Base-by-base conservation (phyloP, 1,284 basidiomycete genomes). In the Taiwanofungus camphoratus region DNA sequence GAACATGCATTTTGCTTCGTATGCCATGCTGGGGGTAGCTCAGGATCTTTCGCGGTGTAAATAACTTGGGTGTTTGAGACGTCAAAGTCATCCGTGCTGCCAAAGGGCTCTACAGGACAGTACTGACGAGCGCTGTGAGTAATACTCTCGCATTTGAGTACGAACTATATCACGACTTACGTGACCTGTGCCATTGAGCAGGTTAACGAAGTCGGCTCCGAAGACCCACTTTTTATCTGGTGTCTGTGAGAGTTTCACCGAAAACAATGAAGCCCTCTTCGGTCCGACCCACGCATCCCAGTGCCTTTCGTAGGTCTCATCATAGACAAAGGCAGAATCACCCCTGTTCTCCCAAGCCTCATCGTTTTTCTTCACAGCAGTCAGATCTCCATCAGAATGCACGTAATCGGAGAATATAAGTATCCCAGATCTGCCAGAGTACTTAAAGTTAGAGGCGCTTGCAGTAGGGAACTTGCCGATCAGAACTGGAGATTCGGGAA, bases 251-350 rank as follows among this genome's bases (percentile, higher is more conserved):
- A 93, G 63, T 38, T 65, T 60, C 34, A 84, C 77, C 24, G 76
- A 76, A 61, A 91, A 90, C 42, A 92, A 64, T 31, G 80, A 76
- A 19, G 76, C 65, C 42, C 73, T 74, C 58, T 90, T 92, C 7
- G 80, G 81, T 2, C 77, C 77, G 30, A 76, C 70, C 90, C 91
- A 95, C 4, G 78, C 82, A 63, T 94, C 92, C 92, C 92, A 96
- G 52, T 95, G 91, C 19, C 92, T 73, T 31, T 80, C 82, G 57
- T 78, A 90, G 1, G 77, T 73, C 37, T 74, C 67, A 52, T 95
- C 90, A 59, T 86, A 95, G 0, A 94, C 87, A 52, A 76, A 69
- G 1, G 87, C 91, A 1, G 75, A 74, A 50, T 80, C 77, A 3
- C 87, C 89, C 8, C 88, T 72, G 45, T 79, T 72, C 46, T 82